Evolutionary conservation across 1,139 yeast genomes (phyloP).

Genomic region (Pichia sp.): DNA sequence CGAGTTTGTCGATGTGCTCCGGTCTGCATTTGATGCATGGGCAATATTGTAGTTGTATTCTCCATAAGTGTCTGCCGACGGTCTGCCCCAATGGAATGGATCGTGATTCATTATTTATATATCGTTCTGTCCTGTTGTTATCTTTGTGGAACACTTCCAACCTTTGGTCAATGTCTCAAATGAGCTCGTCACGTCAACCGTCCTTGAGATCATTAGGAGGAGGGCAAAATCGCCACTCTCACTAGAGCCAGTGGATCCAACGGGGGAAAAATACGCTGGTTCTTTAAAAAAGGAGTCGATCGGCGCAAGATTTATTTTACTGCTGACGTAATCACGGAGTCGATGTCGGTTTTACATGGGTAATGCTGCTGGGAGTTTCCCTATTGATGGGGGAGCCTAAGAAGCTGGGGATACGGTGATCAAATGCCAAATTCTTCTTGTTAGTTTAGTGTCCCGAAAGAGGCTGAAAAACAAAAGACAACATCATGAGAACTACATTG

Average conservation of each 20-base stretch:
- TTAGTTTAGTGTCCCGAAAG: no score
- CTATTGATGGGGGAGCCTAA: neutral
- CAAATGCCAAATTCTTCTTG: neutral
- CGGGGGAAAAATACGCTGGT: no score
- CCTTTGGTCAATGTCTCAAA: no score
- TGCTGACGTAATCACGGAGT: conserved; percentile 9
- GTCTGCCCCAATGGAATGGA: conserved; percentile 95
- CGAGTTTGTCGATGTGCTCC: conserved; percentile 24
- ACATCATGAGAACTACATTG: conserved; percentile 34
- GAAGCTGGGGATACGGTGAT: neutral
- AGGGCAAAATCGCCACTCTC: neutral
- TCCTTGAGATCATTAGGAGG: neutral
- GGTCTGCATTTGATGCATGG: conserved; percentile 38
- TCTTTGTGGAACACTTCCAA: no score
- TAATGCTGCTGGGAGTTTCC: neutral
- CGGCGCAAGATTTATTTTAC: neutral
- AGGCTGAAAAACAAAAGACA: neutral
- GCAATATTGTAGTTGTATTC: conserved; percentile 70
- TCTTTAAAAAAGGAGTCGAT: neutral
- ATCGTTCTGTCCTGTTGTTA: neutral
- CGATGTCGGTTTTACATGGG: conserved; percentile 6
- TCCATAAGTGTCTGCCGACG: conserved; percentile 77
- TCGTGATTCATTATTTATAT: conserved; percentile 74
- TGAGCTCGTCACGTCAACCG: neutral
- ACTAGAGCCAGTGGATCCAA: neutral